Conservation (phyloP, 306 rosid species). For the Senna siamea region DNA sequence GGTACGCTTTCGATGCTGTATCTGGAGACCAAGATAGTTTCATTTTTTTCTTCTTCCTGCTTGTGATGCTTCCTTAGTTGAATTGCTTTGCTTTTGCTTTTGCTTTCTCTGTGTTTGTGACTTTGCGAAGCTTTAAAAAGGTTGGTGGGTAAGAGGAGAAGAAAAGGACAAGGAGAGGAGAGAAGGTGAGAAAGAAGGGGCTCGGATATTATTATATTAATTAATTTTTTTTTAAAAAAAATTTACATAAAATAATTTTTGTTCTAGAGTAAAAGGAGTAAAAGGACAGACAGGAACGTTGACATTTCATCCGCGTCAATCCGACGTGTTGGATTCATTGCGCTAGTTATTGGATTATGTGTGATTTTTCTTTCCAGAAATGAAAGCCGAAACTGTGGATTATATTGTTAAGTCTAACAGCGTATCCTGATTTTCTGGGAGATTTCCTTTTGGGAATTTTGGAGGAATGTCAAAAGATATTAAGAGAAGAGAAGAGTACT, state of each 20-base stretch:
- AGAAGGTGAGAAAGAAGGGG: no score
- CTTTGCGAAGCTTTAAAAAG: background rate
- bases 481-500: no score
- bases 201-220: no score
- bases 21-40: conserved; percentile 94
- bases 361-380: background rate
- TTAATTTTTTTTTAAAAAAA: no score
- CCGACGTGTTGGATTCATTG: conserved; percentile 61
- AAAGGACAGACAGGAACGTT: conserved; percentile 52
- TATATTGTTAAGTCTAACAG: background rate
- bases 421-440: background rate
- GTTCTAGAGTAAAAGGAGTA: background rate
- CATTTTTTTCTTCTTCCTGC: conserved; percentile 65
- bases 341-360: conserved; percentile 35
- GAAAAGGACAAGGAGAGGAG: background rate
- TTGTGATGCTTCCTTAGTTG: background rate
- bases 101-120: background rate
- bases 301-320: conserved; percentile 52
- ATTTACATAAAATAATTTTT: no score
- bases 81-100: background rate
- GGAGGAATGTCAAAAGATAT: no score
- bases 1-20: conserved; percentile 84
- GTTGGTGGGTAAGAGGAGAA: background rate
- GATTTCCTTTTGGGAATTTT: background rate
- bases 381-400: background rate